These are phyloP conservation scores for Aethionema arabicum DNA, from an alignment of 345 rosid genomes.

Conservation along the genomic window DNA sequence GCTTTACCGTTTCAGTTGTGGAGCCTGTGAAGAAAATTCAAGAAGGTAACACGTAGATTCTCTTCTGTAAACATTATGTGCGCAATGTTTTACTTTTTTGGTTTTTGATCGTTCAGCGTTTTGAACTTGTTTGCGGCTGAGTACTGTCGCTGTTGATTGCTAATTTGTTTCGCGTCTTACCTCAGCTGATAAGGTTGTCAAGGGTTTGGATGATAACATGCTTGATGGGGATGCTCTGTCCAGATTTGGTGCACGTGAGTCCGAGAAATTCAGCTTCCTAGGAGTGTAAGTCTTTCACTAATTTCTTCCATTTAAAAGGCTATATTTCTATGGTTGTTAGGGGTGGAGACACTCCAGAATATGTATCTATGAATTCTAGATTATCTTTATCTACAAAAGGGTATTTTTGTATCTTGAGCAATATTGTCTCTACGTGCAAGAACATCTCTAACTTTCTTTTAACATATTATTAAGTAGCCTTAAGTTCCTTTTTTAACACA, in stretches of 20 bases:
- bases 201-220: conserved; percentile 39
- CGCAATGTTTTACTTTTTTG: conserved; percentile 4
- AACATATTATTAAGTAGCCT: not conserved
- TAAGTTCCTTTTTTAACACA: conserved; percentile 8
- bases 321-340: conserved; percentile 9
- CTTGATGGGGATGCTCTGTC: conserved; percentile 56
- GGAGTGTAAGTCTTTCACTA: conserved; percentile 61
- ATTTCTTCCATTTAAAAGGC: conserved; percentile 19
- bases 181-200: conserved; percentile 51
- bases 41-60: conserved; percentile 37
- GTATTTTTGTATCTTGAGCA: conserved; percentile 1
- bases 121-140: not conserved
- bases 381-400: conserved; percentile 14
- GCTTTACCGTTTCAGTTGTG: conserved; percentile 39
- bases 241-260: conserved; percentile 69
- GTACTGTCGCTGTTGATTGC: conserved; percentile 21
- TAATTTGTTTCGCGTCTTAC: conserved; percentile 30
- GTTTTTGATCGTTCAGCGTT: conserved; percentile 13
- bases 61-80: not conserved
- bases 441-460: conserved; percentile 9
- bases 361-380: not conserved
- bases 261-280: conserved; percentile 71
- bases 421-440: not conserved
- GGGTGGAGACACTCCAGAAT: conserved; percentile 12
- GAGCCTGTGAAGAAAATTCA: conserved; percentile 46